Evolutionary conservation across 148 eudicot species (phyloP), one percentile per base, ranked within the genome.

Genomic region (Spergularia marina): DNA sequence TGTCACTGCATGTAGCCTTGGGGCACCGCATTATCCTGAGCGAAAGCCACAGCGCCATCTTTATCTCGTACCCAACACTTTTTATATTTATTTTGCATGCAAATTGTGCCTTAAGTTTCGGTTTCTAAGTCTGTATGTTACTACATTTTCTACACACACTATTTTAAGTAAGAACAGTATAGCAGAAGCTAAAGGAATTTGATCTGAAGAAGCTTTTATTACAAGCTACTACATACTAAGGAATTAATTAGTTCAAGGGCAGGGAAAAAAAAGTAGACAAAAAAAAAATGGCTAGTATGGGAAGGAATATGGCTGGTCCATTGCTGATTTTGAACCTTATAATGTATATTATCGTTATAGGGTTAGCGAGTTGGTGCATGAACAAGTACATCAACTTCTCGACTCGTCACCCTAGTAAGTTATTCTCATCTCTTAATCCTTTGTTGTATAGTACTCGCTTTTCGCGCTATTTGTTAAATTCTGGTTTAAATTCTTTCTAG

Each of bases 281-380:
- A 30, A 30, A 18, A 44, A 41, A 59, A 16, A 80, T 89, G 83
- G 85, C 84, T 15, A 77, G 85, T 0, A 79, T 90, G 44, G 97
- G 95, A 30, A 87, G 91, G 78, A 90, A 74, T 66, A 39, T 90
- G 10, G 95, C 93, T 6, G 95, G 86, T 14, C 93, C 97, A 40
- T 85, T 92, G 88, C 71, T 90, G 85, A 87, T 90, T 54, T 41
- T 92, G 34, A 92, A 92, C 82, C 75, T 92, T 75, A 53, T 90
- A 6, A 76, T 92, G 88, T 92, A 90, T 73, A 54, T 89, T 0
- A 81, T 92, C 21, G 88, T 86, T 6, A 65, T 92, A 25, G 97
- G 97, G 3, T 92, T 92, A 70, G 86, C 97, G 59, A 90, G 95
- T 82, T 92, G 97, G 97, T 83, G 96, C 14, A 79, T 92, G 73